These are phyloP conservation scores for Xanthoconium purpureum DNA, from an alignment of 768 basidiomycete genomes.

Conservation along the genomic window DNA sequence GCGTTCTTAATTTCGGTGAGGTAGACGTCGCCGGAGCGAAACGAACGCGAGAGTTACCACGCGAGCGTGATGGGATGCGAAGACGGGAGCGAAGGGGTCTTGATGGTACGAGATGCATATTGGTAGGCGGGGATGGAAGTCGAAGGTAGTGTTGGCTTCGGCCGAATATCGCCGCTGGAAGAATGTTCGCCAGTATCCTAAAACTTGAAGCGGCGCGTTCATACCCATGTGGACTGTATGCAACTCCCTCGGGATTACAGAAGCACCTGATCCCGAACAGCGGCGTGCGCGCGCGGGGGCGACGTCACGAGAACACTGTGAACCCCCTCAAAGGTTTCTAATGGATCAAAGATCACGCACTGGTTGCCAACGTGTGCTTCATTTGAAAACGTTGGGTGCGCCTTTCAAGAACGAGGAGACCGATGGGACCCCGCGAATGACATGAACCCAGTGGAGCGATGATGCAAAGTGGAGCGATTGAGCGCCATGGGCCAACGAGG, in stretches of 20 bases:
- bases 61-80: background rate
- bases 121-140: background rate
- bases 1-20: background rate
- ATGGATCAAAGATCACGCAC: too few relatives aligned
- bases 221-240: background rate
- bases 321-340: too few relatives aligned
- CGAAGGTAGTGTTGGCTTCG: background rate
- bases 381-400: too few relatives aligned
- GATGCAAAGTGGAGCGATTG: constrained; percentile 2
- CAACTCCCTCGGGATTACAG: too few relatives aligned
- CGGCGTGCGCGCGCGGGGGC: too few relatives aligned
- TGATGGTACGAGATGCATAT: background rate
- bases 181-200: too few relatives aligned
- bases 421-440: background rate
- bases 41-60: too few relatives aligned
- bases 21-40: background rate
- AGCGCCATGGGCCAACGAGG: background rate
- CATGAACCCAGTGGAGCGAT: background rate
- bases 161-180: background rate
- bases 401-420: too few relatives aligned
- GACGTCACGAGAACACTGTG: too few relatives aligned
- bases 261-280: too few relatives aligned
- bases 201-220: too few relatives aligned
- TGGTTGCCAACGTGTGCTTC: too few relatives aligned
- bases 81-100: background rate